A percentile compares a stretch with the other conserved stretches of the same genome.
phyloP scores from a whole-genome alignment of 2,329 filamentous ascomycete genomes.

The Trichoderma asperellum region DNA sequence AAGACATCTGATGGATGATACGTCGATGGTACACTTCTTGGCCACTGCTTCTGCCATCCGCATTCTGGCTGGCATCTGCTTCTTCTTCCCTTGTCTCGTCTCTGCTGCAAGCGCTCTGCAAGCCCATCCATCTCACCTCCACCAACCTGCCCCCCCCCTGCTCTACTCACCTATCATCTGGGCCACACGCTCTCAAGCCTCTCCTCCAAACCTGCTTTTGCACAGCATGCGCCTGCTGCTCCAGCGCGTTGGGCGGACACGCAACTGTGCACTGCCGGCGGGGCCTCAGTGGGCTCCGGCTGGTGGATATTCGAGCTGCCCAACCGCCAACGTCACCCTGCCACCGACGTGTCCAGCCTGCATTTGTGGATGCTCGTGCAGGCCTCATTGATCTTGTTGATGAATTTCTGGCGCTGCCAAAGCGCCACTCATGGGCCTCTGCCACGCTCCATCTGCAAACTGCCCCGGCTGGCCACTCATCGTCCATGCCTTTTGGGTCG shows the following conservation, averaged over 20 bases:
- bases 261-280: not conserved
- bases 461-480: not conserved
- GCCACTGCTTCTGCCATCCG: not conserved
- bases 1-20: not conserved
- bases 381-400: constrained; percentile 15
- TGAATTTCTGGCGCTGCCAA: not conserved
- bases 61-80: not conserved
- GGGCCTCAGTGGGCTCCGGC: not conserved
- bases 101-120: constrained; percentile 20
- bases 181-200: not conserved
- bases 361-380: constrained; percentile 24
- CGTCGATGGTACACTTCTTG: not conserved
- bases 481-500: not conserved
- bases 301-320: constrained; percentile 9
- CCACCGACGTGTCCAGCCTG: constrained; percentile 27
- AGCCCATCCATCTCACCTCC: not conserved
- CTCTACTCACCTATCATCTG: constrained; percentile 3
- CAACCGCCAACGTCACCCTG: constrained; percentile 25
- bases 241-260: constrained; percentile 2
- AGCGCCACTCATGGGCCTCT: not conserved
- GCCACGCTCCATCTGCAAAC: constrained; percentile 2
- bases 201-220: constrained; percentile 14
- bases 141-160: not conserved
- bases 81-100: not conserved
- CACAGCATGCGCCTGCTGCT: constrained; percentile 10